Conservation (phyloP, 345 rosid genomes). For the Bruguiera sexangula region DNA sequence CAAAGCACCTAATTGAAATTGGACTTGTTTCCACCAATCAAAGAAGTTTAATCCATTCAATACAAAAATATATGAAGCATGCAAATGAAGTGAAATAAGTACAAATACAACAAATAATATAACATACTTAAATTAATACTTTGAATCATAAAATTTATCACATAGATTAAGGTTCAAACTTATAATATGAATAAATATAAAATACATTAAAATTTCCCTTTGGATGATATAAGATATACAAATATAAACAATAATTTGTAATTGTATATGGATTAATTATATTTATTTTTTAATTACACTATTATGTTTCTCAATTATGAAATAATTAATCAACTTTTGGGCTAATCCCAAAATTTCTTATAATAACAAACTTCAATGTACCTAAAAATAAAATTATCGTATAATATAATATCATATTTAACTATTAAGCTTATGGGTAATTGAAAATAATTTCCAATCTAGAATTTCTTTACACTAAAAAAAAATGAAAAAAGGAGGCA, state of each 20-base stretch:
- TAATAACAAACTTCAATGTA: neutral
- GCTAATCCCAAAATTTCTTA: neutral
- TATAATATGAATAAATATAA: neutral
- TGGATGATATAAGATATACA: neutral
- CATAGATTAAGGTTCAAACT: neutral
- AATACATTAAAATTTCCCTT: neutral
- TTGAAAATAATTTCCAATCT: neutral
- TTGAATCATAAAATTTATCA: neutral
- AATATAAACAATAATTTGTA: neutral
- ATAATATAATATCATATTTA: neutral
- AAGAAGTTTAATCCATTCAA: too few species aligned
- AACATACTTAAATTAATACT: neutral
- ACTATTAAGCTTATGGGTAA: neutral
- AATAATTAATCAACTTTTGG: neutral
- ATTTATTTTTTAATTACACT: neutral
- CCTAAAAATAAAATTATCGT: neutral
- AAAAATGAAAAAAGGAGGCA: too few species aligned
- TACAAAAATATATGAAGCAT: constrained; percentile 4
- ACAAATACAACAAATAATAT: neutral
- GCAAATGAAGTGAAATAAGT: constrained; percentile 12
- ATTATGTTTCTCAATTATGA: neutral
- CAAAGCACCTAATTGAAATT: too few species aligned
- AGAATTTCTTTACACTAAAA: neutral
- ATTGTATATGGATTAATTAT: neutral
- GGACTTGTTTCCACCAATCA: too few species aligned